Conservation (phyloP, 1,284 basidiomycete species). For the Pascua sp. region DNA sequence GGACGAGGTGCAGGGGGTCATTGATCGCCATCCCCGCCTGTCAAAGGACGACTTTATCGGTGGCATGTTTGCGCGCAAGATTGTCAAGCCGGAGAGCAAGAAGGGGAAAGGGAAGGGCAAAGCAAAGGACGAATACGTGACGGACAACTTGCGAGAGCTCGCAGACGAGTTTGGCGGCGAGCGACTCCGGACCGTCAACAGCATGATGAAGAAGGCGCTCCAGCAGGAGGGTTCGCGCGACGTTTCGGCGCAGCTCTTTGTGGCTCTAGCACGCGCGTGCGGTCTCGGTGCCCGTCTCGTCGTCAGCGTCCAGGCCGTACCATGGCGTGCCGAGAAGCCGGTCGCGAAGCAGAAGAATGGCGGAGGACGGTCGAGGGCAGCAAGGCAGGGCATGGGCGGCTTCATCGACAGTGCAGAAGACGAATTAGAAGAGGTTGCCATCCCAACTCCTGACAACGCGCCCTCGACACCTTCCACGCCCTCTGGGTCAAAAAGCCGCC, state of each 20-base stretch:
- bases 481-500: constrained; percentile 49
- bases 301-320: constrained; percentile 83
- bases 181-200: constrained; percentile 69
- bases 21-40: constrained; percentile 37
- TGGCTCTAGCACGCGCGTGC: constrained; percentile 78
- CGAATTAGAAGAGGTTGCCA: constrained; percentile 48
- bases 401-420: constrained; percentile 26
- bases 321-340: constrained; percentile 61
- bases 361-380: constrained; percentile 24
- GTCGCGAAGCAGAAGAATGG: constrained; percentile 37
- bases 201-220: constrained; percentile 82
- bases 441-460: constrained; percentile 17
- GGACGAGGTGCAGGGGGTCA: constrained; percentile 55
- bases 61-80: constrained; percentile 5
- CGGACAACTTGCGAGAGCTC: constrained; percentile 28
- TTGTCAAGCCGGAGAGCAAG: background rate
- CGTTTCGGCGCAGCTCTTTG: constrained; percentile 86
- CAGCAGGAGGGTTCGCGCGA: constrained; percentile 79
- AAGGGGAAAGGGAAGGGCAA: constrained; percentile 50
- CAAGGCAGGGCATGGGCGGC: constrained; percentile 34
- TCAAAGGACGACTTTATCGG: constrained; percentile 26
- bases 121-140: constrained; percentile 32
- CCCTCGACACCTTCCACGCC: background rate
- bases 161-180: constrained; percentile 59
- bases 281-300: constrained; percentile 85